These are phyloP conservation scores for Spergularia azorica DNA, from an alignment of 179 eudicot species.

Conservation along the genomic window DNA sequence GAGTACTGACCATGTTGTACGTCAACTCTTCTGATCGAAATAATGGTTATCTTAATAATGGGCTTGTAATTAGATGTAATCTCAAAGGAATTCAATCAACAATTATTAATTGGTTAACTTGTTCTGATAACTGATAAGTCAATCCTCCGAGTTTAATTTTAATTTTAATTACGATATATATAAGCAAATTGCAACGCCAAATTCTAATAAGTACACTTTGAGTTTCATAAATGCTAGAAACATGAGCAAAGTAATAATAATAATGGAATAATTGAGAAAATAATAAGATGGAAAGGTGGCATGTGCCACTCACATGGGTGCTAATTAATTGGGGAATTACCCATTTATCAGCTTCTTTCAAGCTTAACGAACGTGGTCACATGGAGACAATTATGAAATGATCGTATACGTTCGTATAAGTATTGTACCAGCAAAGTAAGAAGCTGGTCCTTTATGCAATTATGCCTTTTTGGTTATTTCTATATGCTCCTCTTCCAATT, in stretches of 20 bases:
- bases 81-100: too few species aligned
- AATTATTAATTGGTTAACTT: too few species aligned
- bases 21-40: too few species aligned
- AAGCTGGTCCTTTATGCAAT: neutral
- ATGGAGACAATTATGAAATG: constrained; percentile 25
- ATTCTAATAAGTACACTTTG: neutral
- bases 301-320: constrained; percentile 32
- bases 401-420: neutral
- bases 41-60: too few species aligned
- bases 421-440: neutral
- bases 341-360: constrained; percentile 28
- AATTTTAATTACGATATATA: too few species aligned
- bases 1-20: too few species aligned
- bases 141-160: too few species aligned
- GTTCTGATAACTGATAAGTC: too few species aligned
- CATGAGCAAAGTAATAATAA: neutral
- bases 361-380: constrained; percentile 32
- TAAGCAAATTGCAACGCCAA: too few species aligned
- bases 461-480: too few species aligned
- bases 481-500: too few species aligned
- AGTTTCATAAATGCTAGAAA: constrained; percentile 1
- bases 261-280: neutral
- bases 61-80: too few species aligned
- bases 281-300: constrained; percentile 11
- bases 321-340: constrained; percentile 18